Conservation (phyloP, 768 basidiomycete species). For the Saitozyma podzolica region DNA sequence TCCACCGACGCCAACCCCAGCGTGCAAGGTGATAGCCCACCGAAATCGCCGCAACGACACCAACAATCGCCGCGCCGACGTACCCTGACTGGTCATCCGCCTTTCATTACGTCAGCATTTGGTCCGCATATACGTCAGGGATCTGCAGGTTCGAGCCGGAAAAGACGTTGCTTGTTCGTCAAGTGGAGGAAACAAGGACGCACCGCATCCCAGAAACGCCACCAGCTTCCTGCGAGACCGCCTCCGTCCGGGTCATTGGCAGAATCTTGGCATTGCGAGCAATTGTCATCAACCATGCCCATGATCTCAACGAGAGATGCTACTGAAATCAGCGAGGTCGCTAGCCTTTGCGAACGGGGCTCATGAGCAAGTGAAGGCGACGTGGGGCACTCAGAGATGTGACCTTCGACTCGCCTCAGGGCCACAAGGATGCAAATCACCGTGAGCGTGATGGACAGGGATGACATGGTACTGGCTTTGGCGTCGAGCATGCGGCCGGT, state of each 20-base stretch:
- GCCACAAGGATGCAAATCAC: slow-evolving; percentile 84
- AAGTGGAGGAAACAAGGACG: not conserved
- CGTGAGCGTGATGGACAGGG: slow-evolving; percentile 74
- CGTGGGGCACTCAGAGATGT: too few species aligned
- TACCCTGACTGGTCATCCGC: slow-evolving; percentile 76
- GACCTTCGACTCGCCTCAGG: slow-evolving; percentile 61
- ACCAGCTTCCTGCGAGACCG: slow-evolving; percentile 75
- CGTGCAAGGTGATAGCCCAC: slow-evolving; percentile 55
- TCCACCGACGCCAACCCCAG: slow-evolving; percentile 23
- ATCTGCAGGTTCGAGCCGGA: too few species aligned
- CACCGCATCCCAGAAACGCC: slow-evolving; percentile 74
- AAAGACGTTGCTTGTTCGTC: too few species aligned
- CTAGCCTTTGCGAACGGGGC: not conserved
- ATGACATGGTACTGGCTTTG: slow-evolving; percentile 61
- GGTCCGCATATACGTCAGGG: too few species aligned
- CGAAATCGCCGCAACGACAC: slow-evolving; percentile 64
- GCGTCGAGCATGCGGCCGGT: slow-evolving; percentile 16
- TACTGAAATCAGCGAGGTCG: slow-evolving; percentile 3
- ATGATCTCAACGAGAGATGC: slow-evolving; percentile 79
- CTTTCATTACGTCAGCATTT: slow-evolving; percentile 47
- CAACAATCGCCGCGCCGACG: slow-evolving; percentile 80
- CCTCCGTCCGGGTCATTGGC: slow-evolving; percentile 67
- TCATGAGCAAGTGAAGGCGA: not conserved
- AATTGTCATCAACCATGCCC: slow-evolving; percentile 76
- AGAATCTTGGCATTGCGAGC: slow-evolving; percentile 63